Percentiles rank a stretch among this genome's conserved stretches.
These are phyloP conservation scores for Sugiyamaella sp. DNA, from an alignment of 1,139 yeast genomes.

Conservation along the genomic window DNA sequence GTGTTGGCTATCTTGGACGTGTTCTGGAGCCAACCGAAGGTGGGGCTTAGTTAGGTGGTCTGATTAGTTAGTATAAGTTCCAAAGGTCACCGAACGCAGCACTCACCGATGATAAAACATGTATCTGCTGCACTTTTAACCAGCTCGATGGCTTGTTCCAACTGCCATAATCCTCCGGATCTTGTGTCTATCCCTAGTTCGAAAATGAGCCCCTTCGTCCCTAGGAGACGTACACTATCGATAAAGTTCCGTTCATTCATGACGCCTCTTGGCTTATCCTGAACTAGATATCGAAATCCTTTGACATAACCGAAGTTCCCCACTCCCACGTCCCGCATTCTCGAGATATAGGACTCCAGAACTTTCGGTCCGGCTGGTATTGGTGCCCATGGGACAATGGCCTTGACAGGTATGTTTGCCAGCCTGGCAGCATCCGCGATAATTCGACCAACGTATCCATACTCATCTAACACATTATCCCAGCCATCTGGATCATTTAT, in stretches of 20 bases:
- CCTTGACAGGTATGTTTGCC: slow-evolving; percentile 22
- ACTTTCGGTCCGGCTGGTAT: slow-evolving; percentile 23
- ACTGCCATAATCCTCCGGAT: slow-evolving; percentile 47
- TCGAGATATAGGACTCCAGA: slow-evolving; percentile 26
- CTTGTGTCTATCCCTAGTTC: slow-evolving; percentile 50
- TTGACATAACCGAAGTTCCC: slow-evolving; percentile 33
- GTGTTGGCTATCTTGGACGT: slow-evolving; percentile 4
- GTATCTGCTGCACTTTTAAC: slow-evolving; percentile 34
- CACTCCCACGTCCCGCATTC: slow-evolving; percentile 20
- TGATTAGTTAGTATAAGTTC: slow-evolving; percentile 30
- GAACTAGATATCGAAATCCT: slow-evolving; percentile 49
- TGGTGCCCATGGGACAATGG: slow-evolving; percentile 28
- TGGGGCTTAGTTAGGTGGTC: slow-evolving; percentile 50
- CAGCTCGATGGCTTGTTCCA: slow-evolving; percentile 41
- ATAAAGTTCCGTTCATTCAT: slow-evolving; percentile 40
- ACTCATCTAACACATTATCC: slow-evolving; percentile 38
- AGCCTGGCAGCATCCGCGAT: neutral
- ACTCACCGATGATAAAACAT: slow-evolving; percentile 38
- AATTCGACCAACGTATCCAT: slow-evolving; percentile 34
- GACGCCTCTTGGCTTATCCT: slow-evolving; percentile 46
- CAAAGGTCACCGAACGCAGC: slow-evolving; percentile 37
- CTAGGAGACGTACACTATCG: slow-evolving; percentile 43
- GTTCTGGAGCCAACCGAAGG: slow-evolving; percentile 23
- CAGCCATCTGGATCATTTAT: slow-evolving; percentile 28
- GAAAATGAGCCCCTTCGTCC: slow-evolving; percentile 36